Percentiles rank a stretch among this genome's conserved stretches.
Conservation (phyloP, 2,329 filamentous ascomycete species). For the Microsporum audouinii region DNA sequence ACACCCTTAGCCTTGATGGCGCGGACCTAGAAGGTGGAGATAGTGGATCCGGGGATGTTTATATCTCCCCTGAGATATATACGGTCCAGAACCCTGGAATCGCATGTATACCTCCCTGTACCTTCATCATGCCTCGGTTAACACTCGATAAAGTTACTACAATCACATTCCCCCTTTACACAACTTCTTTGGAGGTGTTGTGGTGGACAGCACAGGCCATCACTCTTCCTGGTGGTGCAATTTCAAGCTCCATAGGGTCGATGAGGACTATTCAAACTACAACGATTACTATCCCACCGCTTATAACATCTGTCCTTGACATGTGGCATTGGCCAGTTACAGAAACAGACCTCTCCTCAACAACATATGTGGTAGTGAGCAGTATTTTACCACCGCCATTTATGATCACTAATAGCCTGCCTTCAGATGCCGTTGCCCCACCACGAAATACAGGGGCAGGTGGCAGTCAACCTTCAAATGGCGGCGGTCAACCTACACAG, state of each 20-base stretch:
- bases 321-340: conserved; percentile 8
- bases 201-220: conserved; percentile 9
- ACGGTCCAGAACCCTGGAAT: conserved; percentile 9
- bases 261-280: conserved; percentile 2
- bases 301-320: conserved; percentile 6
- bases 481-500: background rate
- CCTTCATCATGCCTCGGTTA: conserved; percentile 15
- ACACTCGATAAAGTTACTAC: conserved; percentile 10
- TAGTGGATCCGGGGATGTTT: conserved; percentile 14
- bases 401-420: conserved; percentile 5
- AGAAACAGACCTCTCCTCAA: background rate
- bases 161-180: conserved; percentile 13
- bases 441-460: background rate
- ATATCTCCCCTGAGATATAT: conserved; percentile 14
- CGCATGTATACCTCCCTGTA: conserved; percentile 14
- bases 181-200: conserved; percentile 13
- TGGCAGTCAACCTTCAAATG: background rate
- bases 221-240: conserved; percentile 8
- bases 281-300: conserved; percentile 4
- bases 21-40: conserved; percentile 7
- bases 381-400: conserved; percentile 8
- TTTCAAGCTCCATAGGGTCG: conserved; percentile 10
- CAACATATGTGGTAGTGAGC: background rate
- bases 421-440: background rate
- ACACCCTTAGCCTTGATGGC: conserved; percentile 4